Percentiles rank a stretch among this genome's conserved stretches.
phyloP scores from a whole-genome alignment of 2,329 filamentous ascomycete species.

The Aureobasidium musti region DNA sequence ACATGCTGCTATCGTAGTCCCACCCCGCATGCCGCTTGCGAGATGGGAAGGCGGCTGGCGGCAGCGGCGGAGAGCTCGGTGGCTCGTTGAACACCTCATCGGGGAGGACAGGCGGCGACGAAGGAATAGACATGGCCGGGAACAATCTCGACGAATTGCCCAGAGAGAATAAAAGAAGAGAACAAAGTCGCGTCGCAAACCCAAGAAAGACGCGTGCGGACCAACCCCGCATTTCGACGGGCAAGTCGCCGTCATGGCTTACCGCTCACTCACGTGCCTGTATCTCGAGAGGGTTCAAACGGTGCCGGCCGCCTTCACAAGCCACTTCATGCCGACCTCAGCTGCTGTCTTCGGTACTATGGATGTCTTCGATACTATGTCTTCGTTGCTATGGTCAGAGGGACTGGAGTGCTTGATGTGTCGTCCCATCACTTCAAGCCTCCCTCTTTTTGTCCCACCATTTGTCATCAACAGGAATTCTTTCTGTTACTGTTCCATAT shows the following conservation, averaged over 20 bases:
- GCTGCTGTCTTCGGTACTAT: background rate
- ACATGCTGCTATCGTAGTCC: slow-evolving; percentile 47
- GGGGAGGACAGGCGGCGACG: slow-evolving; percentile 29
- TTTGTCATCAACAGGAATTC: background rate
- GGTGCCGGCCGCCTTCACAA: background rate
- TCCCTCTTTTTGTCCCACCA: too few relatives aligned
- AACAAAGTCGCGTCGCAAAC: background rate
- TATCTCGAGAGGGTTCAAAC: background rate
- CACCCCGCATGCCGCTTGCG: slow-evolving; percentile 39
- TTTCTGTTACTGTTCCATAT: background rate
- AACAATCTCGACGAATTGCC: slow-evolving; percentile 7
- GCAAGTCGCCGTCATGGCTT: background rate
- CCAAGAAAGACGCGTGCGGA: background rate
- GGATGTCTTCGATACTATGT: background rate
- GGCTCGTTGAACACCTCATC: slow-evolving; percentile 23
- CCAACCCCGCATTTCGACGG: background rate
- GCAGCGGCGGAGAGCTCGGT: slow-evolving; percentile 31
- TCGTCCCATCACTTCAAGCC: too few relatives aligned
- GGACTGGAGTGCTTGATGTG: too few relatives aligned
- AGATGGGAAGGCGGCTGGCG: slow-evolving; percentile 16
- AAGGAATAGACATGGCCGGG: slow-evolving; percentile 28
- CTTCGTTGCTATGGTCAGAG: background rate
- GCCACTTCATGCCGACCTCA: background rate
- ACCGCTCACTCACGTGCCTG: background rate
- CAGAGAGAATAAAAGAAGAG: slow-evolving; percentile 8